phyloP scores from a whole-genome alignment of 257 asterid species.

The Eucommia ulmoides region DNA sequence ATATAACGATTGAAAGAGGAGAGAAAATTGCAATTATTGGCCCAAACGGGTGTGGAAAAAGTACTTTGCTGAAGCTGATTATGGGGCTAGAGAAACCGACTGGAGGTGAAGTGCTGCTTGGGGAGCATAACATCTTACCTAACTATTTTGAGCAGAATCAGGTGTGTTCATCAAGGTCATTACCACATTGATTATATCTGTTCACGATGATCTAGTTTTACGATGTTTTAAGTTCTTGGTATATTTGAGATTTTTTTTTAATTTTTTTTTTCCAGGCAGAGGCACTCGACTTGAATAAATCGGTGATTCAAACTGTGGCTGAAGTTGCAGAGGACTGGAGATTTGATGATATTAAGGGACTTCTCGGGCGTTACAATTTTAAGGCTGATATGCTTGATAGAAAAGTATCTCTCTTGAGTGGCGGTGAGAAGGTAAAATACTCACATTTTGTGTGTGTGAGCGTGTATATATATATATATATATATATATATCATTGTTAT shows the following conservation, averaged over 20 bases:
- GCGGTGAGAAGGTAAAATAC: slow-evolving; percentile 88
- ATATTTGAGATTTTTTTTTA: slow-evolving; percentile 1
- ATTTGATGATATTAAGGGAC: slow-evolving; percentile 91
- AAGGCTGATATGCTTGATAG: slow-evolving; percentile 88
- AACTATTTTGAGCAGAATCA: slow-evolving; percentile 98
- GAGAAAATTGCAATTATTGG: slow-evolving; percentile 98
- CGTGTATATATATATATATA: neutral
- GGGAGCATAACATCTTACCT: slow-evolving; percentile 88
- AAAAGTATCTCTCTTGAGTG: slow-evolving; percentile 87
- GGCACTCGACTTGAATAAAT: slow-evolving; percentile 85
- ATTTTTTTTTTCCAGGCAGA: slow-evolving; percentile 54
- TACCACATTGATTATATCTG: no score
- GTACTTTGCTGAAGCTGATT: slow-evolving; percentile 82
- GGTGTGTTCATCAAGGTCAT: slow-evolving; percentile 56
- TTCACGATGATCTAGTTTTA: no score
- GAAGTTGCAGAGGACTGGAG: slow-evolving; percentile 98
- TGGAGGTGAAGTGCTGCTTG: slow-evolving; percentile 64
- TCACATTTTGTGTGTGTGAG: neutral
- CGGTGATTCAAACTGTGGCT: slow-evolving; percentile 66
- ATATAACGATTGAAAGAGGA: slow-evolving; percentile 73
- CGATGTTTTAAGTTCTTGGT: no score
- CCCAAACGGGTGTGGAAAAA: slow-evolving; percentile 98
- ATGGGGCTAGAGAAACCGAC: slow-evolving; percentile 74
- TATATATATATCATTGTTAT: no score
- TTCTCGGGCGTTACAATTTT: slow-evolving; percentile 86